Conservation (phyloP, 129 eudicot species). For the Tagetes patula region DNA sequence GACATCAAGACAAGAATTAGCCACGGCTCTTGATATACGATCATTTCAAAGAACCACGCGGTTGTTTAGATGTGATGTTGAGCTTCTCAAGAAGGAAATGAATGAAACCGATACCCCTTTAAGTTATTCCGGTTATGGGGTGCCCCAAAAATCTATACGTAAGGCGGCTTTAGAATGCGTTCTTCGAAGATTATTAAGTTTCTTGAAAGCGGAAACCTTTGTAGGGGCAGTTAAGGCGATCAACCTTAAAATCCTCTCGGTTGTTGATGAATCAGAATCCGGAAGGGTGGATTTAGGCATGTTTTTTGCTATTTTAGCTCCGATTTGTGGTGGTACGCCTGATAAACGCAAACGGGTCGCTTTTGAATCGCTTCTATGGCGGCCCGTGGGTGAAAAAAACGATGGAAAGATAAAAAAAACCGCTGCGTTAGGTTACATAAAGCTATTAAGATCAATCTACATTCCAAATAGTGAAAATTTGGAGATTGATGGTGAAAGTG, state of each 20-base stretch:
- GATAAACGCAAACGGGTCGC: conserved; percentile 79
- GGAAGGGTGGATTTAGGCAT: conserved; percentile 94
- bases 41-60: conserved; percentile 83
- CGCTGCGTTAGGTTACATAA: conserved; percentile 66
- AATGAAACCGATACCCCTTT: conserved; percentile 68
- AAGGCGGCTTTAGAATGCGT: conserved; percentile 82
- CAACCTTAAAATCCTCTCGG: conserved; percentile 78
- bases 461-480: conserved; percentile 61
- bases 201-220: conserved; percentile 92
- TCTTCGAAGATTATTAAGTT: conserved; percentile 62
- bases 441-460: conserved; percentile 75
- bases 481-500: conserved; percentile 70
- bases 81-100: conserved; percentile 79
- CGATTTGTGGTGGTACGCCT: conserved; percentile 76
- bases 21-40: conserved; percentile 72
- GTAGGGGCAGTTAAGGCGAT: conserved; percentile 82
- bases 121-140: conserved; percentile 80
- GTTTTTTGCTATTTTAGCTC: conserved; percentile 89
- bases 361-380: conserved; percentile 82
- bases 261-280: conserved; percentile 75
- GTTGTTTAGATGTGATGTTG: conserved; percentile 80
- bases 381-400: conserved; percentile 55
- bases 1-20: conserved; percentile 61
- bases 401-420: conserved; percentile 48
- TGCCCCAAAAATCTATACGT: conserved; percentile 84